Percentiles rank a stretch among this genome's conserved stretches.
Conservation (phyloP, 371 early-diverging fungal species). For the Apophysomyces variabilis region DNA sequence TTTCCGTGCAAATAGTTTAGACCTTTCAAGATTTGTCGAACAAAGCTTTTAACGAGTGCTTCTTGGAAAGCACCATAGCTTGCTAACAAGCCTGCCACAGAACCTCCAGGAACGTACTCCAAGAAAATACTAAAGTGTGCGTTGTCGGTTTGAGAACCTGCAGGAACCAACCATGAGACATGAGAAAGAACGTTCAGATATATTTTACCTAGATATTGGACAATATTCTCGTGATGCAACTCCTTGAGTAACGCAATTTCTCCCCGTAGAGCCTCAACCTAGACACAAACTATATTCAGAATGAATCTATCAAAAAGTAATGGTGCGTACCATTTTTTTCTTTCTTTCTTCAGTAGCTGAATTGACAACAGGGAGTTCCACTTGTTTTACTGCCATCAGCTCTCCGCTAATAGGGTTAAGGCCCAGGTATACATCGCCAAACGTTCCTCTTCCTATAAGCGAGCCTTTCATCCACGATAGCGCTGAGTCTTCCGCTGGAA, state of each 20-base stretch:
- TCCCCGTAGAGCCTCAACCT: conserved; percentile 81
- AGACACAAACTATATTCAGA: not conserved
- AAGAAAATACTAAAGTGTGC: conserved; percentile 92
- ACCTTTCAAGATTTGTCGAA: conserved; percentile 92
- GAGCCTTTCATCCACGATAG: conserved; percentile 85
- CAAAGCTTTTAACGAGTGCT: conserved; percentile 80
- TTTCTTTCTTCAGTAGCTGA: conserved; percentile 71
- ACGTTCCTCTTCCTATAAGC: conserved; percentile 96
- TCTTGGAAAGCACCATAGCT: conserved; percentile 90
- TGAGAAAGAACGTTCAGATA: not conserved
- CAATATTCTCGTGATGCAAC: conserved; percentile 92
- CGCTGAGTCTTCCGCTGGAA: conserved; percentile 19
- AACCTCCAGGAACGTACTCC: conserved; percentile 98
- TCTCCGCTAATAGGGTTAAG: conserved; percentile 84
- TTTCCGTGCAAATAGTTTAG: conserved; percentile 94
- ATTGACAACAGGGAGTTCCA: conserved; percentile 80
- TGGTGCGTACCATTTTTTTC: conserved; percentile 51
- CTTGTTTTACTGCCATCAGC: conserved; percentile 98
- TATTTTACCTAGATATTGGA: conserved; percentile 83
- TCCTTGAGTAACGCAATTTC: conserved; percentile 93
- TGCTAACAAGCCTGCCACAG: conserved; percentile 85
- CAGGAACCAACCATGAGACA: not conserved
- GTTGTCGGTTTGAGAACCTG: conserved; percentile 81
- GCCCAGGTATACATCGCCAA: conserved; percentile 96
- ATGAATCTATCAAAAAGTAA: not conserved